Evolutionary conservation across 139 green algal species (phyloP).

Genomic region (Axilococcus clingmanii): DNA sequence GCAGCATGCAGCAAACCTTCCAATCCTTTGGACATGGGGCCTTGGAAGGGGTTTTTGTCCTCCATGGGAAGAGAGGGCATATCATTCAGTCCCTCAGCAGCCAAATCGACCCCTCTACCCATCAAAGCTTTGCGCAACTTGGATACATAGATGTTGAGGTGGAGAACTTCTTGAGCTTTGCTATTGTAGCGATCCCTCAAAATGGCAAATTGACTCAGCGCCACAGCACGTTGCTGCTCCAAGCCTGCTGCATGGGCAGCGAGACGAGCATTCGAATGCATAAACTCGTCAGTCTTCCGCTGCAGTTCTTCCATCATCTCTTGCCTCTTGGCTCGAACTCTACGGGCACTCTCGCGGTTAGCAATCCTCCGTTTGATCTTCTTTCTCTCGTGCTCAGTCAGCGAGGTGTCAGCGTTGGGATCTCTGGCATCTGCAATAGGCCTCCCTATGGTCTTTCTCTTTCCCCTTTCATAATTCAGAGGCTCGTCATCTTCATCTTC

Average conservation of each 20-base stretch:
- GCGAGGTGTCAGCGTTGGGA: background rate
- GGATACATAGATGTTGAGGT: background rate
- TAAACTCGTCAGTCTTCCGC: background rate
- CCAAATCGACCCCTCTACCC: background rate
- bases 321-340: background rate
- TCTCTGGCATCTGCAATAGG: background rate
- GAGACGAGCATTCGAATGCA: background rate
- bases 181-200: background rate
- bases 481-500: background rate
- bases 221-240: too few relatives aligned
- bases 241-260: background rate
- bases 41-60: too few relatives aligned
- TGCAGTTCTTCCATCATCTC: slow-evolving; percentile 4
- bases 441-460: too few relatives aligned
- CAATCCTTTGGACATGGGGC: too few relatives aligned
- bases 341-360: background rate
- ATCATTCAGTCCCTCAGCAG: too few relatives aligned
- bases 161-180: background rate
- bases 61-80: too few relatives aligned
- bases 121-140: background rate
- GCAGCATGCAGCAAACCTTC: too few relatives aligned
- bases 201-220: background rate
- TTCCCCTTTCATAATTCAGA: background rate
- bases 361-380: background rate
- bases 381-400: background rate